These are phyloP conservation scores for Aspergillus sp. DNA, from an alignment of 2,329 filamentous ascomycete species.

Conservation along the genomic window DNA sequence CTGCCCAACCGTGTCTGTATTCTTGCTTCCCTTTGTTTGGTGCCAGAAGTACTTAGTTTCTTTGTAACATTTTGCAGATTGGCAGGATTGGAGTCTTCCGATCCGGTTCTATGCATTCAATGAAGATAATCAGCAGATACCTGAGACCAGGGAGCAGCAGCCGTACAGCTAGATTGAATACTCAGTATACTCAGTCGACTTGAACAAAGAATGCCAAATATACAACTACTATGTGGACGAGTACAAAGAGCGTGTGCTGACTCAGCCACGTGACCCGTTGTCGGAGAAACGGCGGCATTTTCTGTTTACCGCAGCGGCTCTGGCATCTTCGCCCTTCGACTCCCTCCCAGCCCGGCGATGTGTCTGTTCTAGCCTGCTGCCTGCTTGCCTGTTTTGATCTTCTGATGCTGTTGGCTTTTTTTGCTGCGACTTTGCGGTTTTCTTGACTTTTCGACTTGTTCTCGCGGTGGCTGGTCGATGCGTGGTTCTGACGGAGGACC, in stretches of 20 bases:
- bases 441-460: constrained; percentile 3
- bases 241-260: constrained; percentile 20
- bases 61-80: constrained; percentile 16
- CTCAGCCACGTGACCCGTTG: constrained; percentile 31
- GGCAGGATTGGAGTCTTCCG: neutral
- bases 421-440: neutral
- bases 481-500: constrained; percentile 14
- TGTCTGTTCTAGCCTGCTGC: constrained; percentile 9
- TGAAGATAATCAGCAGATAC: too few relatives aligned
- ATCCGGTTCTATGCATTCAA: too few relatives aligned
- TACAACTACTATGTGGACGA: too few relatives aligned
- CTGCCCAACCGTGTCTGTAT: constrained; percentile 15
- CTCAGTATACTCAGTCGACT: too few relatives aligned
- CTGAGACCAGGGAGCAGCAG: too few relatives aligned
- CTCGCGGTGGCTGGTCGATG: constrained; percentile 13
- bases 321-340: constrained; percentile 6
- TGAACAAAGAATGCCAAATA: too few relatives aligned
- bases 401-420: neutral
- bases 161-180: too few relatives aligned
- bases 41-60: constrained; percentile 26
- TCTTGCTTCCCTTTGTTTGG: constrained; percentile 23
- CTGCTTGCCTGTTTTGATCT: neutral
- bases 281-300: constrained; percentile 34
- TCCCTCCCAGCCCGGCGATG: constrained; percentile 13
- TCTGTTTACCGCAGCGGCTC: constrained; percentile 25